phyloP scores from a whole-genome alignment of 2,329 filamentous ascomycete species.

The Sporothrix pseudoabietina region DNA sequence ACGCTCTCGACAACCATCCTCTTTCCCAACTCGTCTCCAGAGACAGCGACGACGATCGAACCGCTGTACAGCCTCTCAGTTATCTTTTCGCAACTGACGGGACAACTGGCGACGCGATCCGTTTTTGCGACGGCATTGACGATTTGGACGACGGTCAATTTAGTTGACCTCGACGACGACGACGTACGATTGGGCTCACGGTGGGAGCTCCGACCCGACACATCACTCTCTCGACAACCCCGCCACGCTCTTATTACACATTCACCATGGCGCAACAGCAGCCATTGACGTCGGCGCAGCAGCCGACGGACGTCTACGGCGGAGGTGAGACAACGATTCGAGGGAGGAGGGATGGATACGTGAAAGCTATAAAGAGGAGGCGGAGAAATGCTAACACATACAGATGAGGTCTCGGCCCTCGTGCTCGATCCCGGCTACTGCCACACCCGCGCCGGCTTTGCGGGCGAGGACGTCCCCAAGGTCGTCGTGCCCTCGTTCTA shows the following conservation, averaged over 20 bases:
- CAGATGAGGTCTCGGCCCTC: conserved; percentile 96
- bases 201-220: conserved; percentile 5
- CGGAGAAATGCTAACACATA: background rate
- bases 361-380: background rate
- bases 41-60: conserved; percentile 5
- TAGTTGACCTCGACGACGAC: background rate
- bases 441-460: conserved; percentile 89
- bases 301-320: conserved; percentile 65
- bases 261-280: conserved; percentile 57
- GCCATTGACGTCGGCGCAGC: conserved; percentile 55
- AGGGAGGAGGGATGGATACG: conserved; percentile 10
- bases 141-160: background rate
- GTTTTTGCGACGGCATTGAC: conserved; percentile 17
- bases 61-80: background rate
- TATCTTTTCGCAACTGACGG: conserved; percentile 2
- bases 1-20: background rate
- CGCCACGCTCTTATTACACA: background rate
- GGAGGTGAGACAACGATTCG: conserved; percentile 50
- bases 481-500: conserved; percentile 91
- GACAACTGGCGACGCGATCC: conserved; percentile 7
- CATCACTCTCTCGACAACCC: background rate
- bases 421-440: conserved; percentile 95
- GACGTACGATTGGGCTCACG: background rate
- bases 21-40: background rate
- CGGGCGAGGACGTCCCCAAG: conserved; percentile 96